Evolutionary conservation across 441 rosid species (phyloP), one percentile per base, ranked within the genome.

Genomic region (Gossypium gossypioides): DNA sequence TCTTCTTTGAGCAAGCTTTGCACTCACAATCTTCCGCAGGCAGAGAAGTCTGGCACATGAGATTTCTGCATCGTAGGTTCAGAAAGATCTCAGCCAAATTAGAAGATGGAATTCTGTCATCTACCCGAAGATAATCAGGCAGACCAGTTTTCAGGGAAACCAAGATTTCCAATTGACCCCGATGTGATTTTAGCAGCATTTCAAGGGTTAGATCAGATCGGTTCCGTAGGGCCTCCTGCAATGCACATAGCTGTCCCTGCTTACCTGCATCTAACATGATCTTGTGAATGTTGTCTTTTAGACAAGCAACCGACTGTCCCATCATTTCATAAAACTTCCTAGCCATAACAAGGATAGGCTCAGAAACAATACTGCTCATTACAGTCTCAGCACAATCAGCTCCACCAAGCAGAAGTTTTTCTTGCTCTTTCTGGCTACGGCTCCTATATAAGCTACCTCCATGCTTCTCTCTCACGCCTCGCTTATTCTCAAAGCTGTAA

Each of bases 11-110:
- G 98, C 93, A 78, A 91, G 92, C 91, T 79, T 83, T 88, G 87
- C 99, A 78, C 32, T 59, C 64, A 59, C 64, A 59, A n/a, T 59
- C 97, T 81, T 92, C 97, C 72, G 90, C 96, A 77, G 96, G 99
- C 80, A 95, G 71, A 76, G 79, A 79, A 81, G 46, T 86, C 57
- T 82, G 83, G 60, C 99, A 95, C 7, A 84, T 76, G 58, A 84
- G 88, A 84, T 95, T 95, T 83, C 89, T 85, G 78, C 99, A 95
- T 78, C 91, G 87, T 42, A 83, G 70, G 75, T 92, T 90, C 69
- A 89, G 83, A 82, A 88, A 95, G 71, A 95, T 81, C 89, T 92
- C 98, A 3, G 96, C 98, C 86, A 95, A 79, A 72, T 91, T 89
- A 37, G 96, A 75, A 32, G 92, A 82, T 48, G 96, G 76, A 72